Evolutionary conservation across 78 protist species (phyloP), one percentile per base, ranked within the genome.

Genomic region (Acrasis kona): DNA sequence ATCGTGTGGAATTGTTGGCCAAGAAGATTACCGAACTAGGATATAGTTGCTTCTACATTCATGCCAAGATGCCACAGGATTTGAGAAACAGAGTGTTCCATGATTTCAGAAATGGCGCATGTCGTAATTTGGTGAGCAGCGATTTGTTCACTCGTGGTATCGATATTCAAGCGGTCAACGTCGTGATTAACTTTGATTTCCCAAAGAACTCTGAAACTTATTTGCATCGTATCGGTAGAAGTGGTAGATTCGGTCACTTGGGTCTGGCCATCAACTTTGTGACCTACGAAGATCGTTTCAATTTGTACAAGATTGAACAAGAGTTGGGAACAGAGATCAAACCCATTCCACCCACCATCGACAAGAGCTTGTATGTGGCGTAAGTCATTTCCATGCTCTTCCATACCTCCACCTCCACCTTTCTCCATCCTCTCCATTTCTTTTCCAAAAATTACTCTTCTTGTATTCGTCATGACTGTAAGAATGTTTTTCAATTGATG

Each of bases 191-290:
- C 89, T 98, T 96, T 75, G 98, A 95, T 79, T 91, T 97, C 83
- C 99, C 99, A 64, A 84, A 85, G 70, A 85, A 70, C 58, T 75
- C 93, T 19, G 99, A 96, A 84, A 92, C 99, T 4, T 96, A 96
- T 79, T 83, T 96, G 41, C 99, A 96, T 68, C 87, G 99, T 40
- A 97, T 98, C 31, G 99, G 99, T 42, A 93, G 99, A 19, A 81
- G 91, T 1, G 99, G 99, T 4, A 87, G 99, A 32, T 96, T 86
- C 65, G 99, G 99, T 10, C 97, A 94, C 77, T 84, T 91, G 9
- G 99, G 98, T 29, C 76, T 98, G 1, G 99, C 99, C 78, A 90
- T 98, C 90, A 98, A 98, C 89, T 89, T 98, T 68, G 85, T 97
- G 86, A 95, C 99, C 66, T 82, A 74, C 35, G 95, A 93, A 19